These are phyloP conservation scores for Lactifluus volemus DNA, from an alignment of 768 basidiomycete genomes.

Conservation along the genomic window DNA sequence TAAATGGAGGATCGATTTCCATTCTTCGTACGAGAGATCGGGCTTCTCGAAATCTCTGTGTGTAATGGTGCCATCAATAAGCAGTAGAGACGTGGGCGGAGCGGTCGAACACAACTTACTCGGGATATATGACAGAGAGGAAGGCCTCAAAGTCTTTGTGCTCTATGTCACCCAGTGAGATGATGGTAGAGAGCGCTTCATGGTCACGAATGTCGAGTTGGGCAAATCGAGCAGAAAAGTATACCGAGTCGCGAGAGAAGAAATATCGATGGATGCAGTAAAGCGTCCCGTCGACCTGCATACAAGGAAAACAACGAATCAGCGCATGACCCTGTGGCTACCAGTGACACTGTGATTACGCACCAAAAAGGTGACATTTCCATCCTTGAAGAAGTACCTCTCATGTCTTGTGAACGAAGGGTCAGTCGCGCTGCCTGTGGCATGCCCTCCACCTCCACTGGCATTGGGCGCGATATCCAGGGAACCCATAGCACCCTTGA, in stretches of 20 bases:
- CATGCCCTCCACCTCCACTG: background rate
- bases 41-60: too few relatives aligned
- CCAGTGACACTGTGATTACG: background rate
- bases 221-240: background rate
- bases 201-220: slow-evolving; percentile 2
- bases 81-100: too few relatives aligned
- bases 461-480: background rate
- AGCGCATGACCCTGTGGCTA: background rate
- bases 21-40: too few relatives aligned
- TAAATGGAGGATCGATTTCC: too few relatives aligned
- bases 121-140: too few relatives aligned
- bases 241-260: slow-evolving; percentile 10
- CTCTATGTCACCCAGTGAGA: background rate
- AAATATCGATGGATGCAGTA: slow-evolving; percentile 12
- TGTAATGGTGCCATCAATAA: too few relatives aligned
- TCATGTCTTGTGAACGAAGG: background rate
- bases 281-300: slow-evolving; percentile 2
- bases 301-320: background rate
- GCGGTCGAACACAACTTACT: too few relatives aligned
- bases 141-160: too few relatives aligned
- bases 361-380: slow-evolving; percentile 15
- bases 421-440: background rate
- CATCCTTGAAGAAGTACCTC: slow-evolving; percentile 12
- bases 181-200: background rate
- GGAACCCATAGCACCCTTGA: background rate